Conservation (phyloP, 2,329 filamentous ascomycete genomes). For the Arthroderma sp. region DNA sequence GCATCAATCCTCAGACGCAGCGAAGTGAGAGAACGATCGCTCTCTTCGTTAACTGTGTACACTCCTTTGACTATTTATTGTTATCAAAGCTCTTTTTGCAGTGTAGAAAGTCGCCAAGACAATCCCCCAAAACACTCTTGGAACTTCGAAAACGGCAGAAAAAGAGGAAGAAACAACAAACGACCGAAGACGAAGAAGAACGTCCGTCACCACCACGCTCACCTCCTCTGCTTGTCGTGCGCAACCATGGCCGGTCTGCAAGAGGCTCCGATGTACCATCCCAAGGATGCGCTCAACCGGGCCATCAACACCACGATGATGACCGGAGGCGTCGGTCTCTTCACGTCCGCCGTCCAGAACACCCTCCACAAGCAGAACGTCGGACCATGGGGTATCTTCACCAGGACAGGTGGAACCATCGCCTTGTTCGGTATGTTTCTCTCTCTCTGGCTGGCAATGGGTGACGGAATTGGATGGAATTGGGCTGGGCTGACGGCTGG, state of each 20-base stretch:
- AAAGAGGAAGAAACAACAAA: not conserved
- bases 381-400: conserved; percentile 68
- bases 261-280: conserved; percentile 49
- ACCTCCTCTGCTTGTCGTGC: not conserved
- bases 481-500: conserved; percentile 9
- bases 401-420: conserved; percentile 63
- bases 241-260: conserved; percentile 36
- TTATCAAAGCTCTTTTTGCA: no score
- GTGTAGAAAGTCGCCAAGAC: not conserved
- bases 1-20: not conserved
- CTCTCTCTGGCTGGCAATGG: not conserved
- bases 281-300: conserved; percentile 60
- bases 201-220: not conserved
- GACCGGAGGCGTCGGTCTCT: conserved; percentile 55
- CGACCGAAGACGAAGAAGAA: not conserved
- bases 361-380: conserved; percentile 72
- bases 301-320: conserved; percentile 53
- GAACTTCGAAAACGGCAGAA: not conserved
- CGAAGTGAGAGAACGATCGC: not conserved
- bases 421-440: conserved; percentile 48
- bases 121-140: not conserved
- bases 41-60: no score
- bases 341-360: conserved; percentile 72
- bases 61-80: no score
- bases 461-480: not conserved